Percentiles rank a stretch among this genome's conserved stretches.
These are phyloP conservation scores for Rutstroemia sp. DNA, from an alignment of 2,329 filamentous ascomycete species.

Conservation along the genomic window DNA sequence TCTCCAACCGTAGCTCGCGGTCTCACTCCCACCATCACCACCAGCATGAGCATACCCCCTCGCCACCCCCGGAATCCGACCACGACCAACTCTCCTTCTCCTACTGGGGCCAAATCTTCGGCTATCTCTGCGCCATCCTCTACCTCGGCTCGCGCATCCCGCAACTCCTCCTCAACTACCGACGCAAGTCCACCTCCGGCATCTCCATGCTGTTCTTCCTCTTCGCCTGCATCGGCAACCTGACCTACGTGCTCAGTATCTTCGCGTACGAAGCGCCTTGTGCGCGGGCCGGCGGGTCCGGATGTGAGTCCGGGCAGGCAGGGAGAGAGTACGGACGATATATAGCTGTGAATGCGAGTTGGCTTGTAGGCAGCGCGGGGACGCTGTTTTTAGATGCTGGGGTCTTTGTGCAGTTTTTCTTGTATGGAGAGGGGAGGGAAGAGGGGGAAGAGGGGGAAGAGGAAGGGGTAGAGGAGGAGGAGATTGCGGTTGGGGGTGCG, in stretches of 20 bases:
- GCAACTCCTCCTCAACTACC: slow-evolving; percentile 86
- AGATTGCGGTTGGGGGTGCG: not conserved
- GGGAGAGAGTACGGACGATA: slow-evolving; percentile 59
- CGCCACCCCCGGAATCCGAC: slow-evolving; percentile 36
- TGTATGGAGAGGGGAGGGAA: slow-evolving; percentile 49
- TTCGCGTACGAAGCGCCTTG: slow-evolving; percentile 81
- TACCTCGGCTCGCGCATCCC: slow-evolving; percentile 88
- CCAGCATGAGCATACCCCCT: slow-evolving; percentile 15
- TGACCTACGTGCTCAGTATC: slow-evolving; percentile 89
- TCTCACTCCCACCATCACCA: slow-evolving; percentile 20
- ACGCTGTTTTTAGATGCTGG: slow-evolving; percentile 77
- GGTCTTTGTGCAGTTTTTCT: slow-evolving; percentile 87
- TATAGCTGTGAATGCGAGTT: slow-evolving; percentile 83
- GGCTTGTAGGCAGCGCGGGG: slow-evolving; percentile 83
- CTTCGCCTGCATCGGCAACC: slow-evolving; percentile 90
- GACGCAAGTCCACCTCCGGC: slow-evolving; percentile 86
- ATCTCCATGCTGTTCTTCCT: slow-evolving; percentile 93
- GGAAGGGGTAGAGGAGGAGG: slow-evolving; percentile 2
- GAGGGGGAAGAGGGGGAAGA: slow-evolving; percentile 6
- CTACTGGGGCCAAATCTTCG: slow-evolving; percentile 78
- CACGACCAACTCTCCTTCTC: slow-evolving; percentile 57
- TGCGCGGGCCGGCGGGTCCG: slow-evolving; percentile 22
- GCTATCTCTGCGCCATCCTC: slow-evolving; percentile 81
- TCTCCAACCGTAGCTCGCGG: slow-evolving; percentile 43
- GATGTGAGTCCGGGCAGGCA: slow-evolving; percentile 49